A percentile compares a stretch with the other conserved stretches of the same genome.
Conservation (phyloP, 495 filamentous ascomycete genomes). For the Melanomma pulvis-pyrius region DNA sequence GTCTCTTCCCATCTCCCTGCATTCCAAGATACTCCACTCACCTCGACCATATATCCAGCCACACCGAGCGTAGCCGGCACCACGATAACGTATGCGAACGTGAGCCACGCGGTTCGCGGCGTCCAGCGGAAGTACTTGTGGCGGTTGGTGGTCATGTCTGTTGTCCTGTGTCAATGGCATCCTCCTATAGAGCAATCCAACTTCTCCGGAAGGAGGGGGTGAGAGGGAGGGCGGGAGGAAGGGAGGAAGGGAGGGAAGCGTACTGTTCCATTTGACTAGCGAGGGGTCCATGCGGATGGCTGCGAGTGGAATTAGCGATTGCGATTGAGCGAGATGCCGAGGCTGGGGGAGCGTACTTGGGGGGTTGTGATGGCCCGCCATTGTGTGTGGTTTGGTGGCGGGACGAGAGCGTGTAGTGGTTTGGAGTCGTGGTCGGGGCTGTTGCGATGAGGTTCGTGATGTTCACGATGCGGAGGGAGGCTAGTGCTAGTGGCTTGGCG, state of each 20-base stretch:
- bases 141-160: conserved; percentile 83
- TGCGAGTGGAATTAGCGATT: conserved; percentile 36
- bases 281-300: conserved; percentile 47
- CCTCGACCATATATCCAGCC: conserved; percentile 76
- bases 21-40: conserved; percentile 53
- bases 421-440: background rate
- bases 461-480: background rate
- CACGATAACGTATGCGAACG: conserved; percentile 69
- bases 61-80: conserved; percentile 71
- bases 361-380: conserved; percentile 38
- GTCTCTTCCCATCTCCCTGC: background rate
- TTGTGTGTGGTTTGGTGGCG: conserved; percentile 5
- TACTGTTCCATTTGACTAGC: conserved; percentile 49
- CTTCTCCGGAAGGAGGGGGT: background rate
- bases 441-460: conserved; percentile 18
- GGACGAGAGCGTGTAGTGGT: background rate
- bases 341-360: conserved; percentile 23
- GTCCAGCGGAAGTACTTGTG: conserved; percentile 97
- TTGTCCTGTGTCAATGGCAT: background rate
- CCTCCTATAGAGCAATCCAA: background rate
- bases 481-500: conserved; percentile 12
- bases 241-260: conserved; percentile 27
- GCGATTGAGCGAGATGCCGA: background rate
- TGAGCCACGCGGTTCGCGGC: conserved; percentile 74
- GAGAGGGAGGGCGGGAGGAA: background rate